Evolutionary conservation across 441 rosid genomes (phyloP).

Genomic region (Croton setiger): DNA sequence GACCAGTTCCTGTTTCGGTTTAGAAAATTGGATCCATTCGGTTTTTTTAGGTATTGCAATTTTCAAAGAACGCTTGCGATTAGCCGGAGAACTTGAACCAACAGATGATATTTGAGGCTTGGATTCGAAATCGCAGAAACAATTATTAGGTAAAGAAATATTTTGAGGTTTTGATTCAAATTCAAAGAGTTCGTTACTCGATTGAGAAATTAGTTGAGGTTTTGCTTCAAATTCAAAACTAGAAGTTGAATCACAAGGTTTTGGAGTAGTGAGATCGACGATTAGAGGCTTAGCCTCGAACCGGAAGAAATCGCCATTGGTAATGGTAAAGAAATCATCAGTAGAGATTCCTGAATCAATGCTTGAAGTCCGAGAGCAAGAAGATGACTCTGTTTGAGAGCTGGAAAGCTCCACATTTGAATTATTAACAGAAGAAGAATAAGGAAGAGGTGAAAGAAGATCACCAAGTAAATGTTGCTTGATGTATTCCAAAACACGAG

Average conservation of each 20-base stretch:
- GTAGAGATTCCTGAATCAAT: conserved; percentile 22
- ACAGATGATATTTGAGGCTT: conserved; percentile 5
- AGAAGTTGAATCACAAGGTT: not conserved
- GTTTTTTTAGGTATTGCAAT: conserved; percentile 43
- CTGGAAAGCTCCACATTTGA: conserved; percentile 8
- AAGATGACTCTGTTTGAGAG: conserved; percentile 19
- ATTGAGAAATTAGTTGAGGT: conserved; percentile 4
- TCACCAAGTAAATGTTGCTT: conserved; percentile 51
- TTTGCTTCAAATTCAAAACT: conserved; percentile 14
- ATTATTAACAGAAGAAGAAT: conserved; percentile 5
- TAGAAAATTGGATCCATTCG: conserved; percentile 46
- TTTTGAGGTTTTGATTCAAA: conserved; percentile 16
- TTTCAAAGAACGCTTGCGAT: conserved; percentile 28
- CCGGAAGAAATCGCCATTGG: not conserved
- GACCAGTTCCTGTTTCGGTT: conserved; percentile 11
- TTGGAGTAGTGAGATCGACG: conserved; percentile 32
- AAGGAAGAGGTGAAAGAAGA: conserved; percentile 31
- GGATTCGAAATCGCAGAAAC: conserved; percentile 17
- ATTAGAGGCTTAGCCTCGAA: conserved; percentile 43
- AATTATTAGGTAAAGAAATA: not conserved
- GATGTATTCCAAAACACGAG: conserved; percentile 44
- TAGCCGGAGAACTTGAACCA: not conserved
- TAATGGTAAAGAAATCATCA: conserved; percentile 20
- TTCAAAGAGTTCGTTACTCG: not conserved
- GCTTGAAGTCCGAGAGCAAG: conserved; percentile 8